A percentile compares a stretch with the other conserved stretches of the same genome.
Conservation (phyloP, 164 flowering plant species). For the Buxus sempervirens region DNA sequence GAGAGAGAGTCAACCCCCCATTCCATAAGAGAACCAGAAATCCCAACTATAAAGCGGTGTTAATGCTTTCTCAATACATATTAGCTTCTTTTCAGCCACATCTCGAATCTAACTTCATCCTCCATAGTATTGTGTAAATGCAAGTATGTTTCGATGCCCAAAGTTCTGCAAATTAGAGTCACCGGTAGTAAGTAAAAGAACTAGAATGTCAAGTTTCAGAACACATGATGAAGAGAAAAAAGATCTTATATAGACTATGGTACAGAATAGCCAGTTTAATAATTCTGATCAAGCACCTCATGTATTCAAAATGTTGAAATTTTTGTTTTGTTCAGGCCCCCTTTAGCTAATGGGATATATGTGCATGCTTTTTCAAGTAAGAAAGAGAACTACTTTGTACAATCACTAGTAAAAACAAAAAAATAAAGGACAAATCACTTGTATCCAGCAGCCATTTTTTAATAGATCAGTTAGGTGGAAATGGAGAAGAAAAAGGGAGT, state of each 20-base stretch:
- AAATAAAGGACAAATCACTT: too few species aligned
- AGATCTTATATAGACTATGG: background rate
- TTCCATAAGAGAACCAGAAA: too few species aligned
- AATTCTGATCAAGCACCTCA: background rate
- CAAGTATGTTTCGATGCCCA: background rate
- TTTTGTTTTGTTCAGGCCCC: background rate
- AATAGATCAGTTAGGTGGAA: too few species aligned
- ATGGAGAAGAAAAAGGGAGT: too few species aligned
- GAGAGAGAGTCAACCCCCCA: too few species aligned
- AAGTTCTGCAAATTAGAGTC: conserved; percentile 5
- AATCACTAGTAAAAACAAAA: too few species aligned
- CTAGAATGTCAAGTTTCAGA: too few species aligned
- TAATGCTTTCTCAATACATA: background rate
- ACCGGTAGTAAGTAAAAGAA: background rate
- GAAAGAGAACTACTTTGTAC: too few species aligned
- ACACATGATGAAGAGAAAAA: background rate
- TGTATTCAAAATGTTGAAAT: background rate
- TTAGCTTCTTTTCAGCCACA: background rate
- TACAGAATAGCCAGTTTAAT: background rate
- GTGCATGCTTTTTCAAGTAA: too few species aligned
- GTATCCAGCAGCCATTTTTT: too few species aligned
- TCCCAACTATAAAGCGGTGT: background rate
- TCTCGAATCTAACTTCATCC: background rate
- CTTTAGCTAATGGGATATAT: background rate
- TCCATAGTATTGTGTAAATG: too few species aligned